phyloP scores from a whole-genome alignment of 768 basidiomycete species.

The Kwoniella botswanensis region DNA sequence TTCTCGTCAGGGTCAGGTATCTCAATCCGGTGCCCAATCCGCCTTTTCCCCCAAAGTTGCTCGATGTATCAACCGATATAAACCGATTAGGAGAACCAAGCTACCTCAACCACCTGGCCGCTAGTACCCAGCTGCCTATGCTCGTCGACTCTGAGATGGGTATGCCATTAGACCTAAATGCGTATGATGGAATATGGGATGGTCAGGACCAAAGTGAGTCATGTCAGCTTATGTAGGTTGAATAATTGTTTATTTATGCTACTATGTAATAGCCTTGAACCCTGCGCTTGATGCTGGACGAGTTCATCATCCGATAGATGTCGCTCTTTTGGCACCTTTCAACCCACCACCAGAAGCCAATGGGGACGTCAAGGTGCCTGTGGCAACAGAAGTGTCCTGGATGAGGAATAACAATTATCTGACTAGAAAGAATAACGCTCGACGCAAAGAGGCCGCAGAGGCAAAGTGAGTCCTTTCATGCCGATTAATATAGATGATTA shows the following conservation, averaged over 20 bases:
- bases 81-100: slow-evolving; percentile 84
- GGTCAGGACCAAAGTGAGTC: slow-evolving; percentile 68
- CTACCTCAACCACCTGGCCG: slow-evolving; percentile 78
- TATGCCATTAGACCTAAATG: slow-evolving; percentile 89
- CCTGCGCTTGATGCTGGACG: slow-evolving; percentile 68
- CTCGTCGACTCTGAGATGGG: slow-evolving; percentile 95
- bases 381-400: slow-evolving; percentile 75
- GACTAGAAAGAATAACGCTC: slow-evolving; percentile 38
- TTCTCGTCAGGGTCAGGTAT: slow-evolving; percentile 90
- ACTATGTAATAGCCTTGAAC: slow-evolving; percentile 63
- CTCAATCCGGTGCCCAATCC: slow-evolving; percentile 92
- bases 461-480: slow-evolving; percentile 23
- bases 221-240: background rate
- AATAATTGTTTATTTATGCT: background rate
- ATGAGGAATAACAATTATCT: slow-evolving; percentile 90
- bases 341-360: slow-evolving; percentile 24
- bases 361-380: slow-evolving; percentile 60
- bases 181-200: slow-evolving; percentile 82
- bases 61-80: slow-evolving; percentile 88
- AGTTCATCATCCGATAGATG: slow-evolving; percentile 51
- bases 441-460: slow-evolving; percentile 35
- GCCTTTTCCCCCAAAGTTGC: slow-evolving; percentile 93
- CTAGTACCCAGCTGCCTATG: slow-evolving; percentile 86
- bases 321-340: slow-evolving; percentile 70
- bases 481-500: no score